These are phyloP conservation scores for Candolleomyces efflorescens DNA, from an alignment of 768 basidiomycete genomes.

Conservation along the genomic window DNA sequence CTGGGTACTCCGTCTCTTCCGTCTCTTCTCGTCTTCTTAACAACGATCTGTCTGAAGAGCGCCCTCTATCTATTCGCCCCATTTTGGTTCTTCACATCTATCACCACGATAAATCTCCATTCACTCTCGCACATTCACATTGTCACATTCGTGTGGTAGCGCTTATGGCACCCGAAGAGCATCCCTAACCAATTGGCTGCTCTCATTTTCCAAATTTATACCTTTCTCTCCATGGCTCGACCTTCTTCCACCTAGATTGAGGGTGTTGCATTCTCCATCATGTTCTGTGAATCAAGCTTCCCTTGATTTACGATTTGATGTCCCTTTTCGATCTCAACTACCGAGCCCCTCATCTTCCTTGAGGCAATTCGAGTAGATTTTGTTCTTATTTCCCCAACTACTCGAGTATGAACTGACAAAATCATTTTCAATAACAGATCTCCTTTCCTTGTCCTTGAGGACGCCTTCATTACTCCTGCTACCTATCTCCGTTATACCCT, in stretches of 20 bases:
- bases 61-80: background rate
- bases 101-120: background rate
- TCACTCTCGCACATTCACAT: background rate
- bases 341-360: background rate
- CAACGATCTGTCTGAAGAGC: background rate
- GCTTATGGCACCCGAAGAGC: slow-evolving; percentile 1
- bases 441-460: slow-evolving; percentile 42
- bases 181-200: background rate
- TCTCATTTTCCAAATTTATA: background rate
- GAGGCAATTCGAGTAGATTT: background rate
- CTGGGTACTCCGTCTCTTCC: background rate
- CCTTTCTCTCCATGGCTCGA: background rate
- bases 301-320: slow-evolving; percentile 1
- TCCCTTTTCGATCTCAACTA: background rate
- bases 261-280: background rate
- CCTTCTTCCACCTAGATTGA: background rate
- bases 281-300: background rate
- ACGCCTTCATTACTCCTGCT: slow-evolving; percentile 54
- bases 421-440: slow-evolving; percentile 19
- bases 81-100: slow-evolving; percentile 1
- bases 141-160: background rate
- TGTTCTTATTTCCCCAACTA: background rate
- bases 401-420: background rate
- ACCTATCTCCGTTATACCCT: slow-evolving; percentile 60
- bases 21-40: background rate